phyloP scores from a whole-genome alignment of 2,329 filamentous ascomycete genomes.

The Pseudofabraea citricarpa region DNA sequence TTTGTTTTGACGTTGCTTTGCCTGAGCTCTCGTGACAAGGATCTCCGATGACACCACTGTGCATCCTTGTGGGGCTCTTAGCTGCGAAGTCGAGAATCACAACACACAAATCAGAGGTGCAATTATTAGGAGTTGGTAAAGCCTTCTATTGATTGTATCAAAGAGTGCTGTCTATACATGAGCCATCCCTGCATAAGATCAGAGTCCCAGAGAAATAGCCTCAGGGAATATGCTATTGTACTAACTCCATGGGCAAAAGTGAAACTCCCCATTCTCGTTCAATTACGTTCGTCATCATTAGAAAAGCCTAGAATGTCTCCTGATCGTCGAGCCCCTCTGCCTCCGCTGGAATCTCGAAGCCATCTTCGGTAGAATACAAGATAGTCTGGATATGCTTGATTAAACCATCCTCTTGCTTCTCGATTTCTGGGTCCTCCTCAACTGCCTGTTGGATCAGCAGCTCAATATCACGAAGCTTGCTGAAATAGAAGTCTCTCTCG shows the following conservation, averaged over 20 bases:
- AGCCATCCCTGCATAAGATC: conserved; percentile 5
- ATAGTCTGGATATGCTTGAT: conserved; percentile 96
- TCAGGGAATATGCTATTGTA: conserved; percentile 15
- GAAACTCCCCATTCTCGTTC: conserved; percentile 14
- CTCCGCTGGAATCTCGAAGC: conserved; percentile 86
- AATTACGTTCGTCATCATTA: conserved; percentile 17
- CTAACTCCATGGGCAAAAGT: conserved; percentile 21
- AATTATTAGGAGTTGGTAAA: not conserved
- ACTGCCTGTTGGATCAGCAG: conserved; percentile 88
- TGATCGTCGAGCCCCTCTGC: conserved; percentile 63
- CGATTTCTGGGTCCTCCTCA: conserved; percentile 86
- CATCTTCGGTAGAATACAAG: conserved; percentile 92
- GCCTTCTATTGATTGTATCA: conserved; percentile 7
- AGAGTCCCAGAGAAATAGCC: conserved; percentile 5
- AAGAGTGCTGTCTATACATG: conserved; percentile 11
- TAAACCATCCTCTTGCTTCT: conserved; percentile 87
- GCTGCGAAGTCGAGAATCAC: too few relatives aligned
- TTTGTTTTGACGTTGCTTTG: conserved; percentile 5
- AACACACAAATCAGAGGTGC: not conserved
- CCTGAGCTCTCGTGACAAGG: conserved; percentile 11
- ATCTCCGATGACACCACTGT: conserved; percentile 3
- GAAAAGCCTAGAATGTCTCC: conserved; percentile 62
- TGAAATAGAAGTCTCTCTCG: conserved; percentile 98
- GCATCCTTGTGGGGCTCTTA: conserved; percentile 5
- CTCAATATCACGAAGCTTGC: conserved; percentile 96